Percentiles rank a stretch among this genome's conserved stretches.
These are phyloP conservation scores for Macaranga tanarius DNA, from an alignment of 441 rosid genomes.

Conservation along the genomic window DNA sequence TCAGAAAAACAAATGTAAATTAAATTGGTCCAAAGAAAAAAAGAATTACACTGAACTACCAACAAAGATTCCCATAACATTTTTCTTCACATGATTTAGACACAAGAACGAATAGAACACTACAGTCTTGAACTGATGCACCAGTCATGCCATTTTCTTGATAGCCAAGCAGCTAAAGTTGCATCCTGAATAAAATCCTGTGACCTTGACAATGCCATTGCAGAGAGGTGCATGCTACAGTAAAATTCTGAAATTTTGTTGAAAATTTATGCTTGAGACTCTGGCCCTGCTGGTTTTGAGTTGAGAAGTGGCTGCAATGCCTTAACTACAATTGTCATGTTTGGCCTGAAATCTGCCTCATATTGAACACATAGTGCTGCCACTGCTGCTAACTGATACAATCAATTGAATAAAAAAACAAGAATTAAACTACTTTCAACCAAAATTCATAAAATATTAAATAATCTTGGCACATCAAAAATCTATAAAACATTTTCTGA, in stretches of 20 bases:
- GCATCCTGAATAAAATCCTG: not conserved
- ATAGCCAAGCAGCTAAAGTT: not conserved
- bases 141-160: not conserved
- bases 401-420: not conserved
- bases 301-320: slow-evolving; percentile 95
- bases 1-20: not conserved
- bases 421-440: not conserved
- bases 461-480: no score
- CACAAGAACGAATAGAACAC: not conserved
- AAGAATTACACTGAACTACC: not conserved
- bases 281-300: slow-evolving; percentile 75
- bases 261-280: slow-evolving; percentile 39
- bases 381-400: slow-evolving; percentile 81
- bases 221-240: not conserved
- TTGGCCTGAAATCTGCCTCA: slow-evolving; percentile 94
- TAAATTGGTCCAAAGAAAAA: not conserved
- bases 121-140: not conserved
- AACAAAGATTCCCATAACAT: not conserved
- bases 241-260: not conserved
- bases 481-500: no score
- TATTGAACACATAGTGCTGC: slow-evolving; percentile 97
- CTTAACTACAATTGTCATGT: slow-evolving; percentile 96
- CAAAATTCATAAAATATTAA: not conserved
- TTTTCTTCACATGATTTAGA: slow-evolving; percentile 8
- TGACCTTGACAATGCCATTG: not conserved